Evolutionary conservation across 805 yeast species (phyloP).

Genomic region (Candida jianshihensis): DNA sequence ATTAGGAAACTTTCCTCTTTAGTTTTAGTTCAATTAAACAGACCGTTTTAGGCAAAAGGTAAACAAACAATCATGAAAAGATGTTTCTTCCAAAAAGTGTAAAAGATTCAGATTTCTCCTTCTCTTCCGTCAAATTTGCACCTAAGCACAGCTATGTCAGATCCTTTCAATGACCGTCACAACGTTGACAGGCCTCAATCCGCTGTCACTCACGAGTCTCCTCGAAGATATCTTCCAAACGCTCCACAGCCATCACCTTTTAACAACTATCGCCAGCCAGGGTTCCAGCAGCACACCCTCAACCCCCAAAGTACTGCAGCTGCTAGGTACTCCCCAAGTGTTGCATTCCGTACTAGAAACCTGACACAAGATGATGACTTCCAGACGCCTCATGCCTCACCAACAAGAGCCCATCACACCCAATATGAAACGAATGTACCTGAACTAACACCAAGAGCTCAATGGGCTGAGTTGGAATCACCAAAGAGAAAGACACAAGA

Average conservation of each 20-base stretch:
- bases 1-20: no score
- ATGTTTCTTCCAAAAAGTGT: no score
- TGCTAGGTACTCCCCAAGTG: constrained; percentile 36
- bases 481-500: constrained; percentile 54
- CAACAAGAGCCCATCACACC: constrained; percentile 14
- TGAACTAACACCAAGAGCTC: constrained; percentile 50
- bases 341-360: constrained; percentile 29
- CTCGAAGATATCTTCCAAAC: constrained; percentile 12
- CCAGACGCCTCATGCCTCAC: constrained; percentile 27
- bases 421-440: background rate
- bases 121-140: background rate
- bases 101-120: background rate
- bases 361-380: constrained; percentile 12
- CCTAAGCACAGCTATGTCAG: constrained; percentile 12
- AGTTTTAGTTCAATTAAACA: background rate
- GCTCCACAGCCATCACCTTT: constrained; percentile 1
- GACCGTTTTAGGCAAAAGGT: constrained; percentile 17
- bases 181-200: constrained; percentile 18
- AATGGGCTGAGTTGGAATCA: constrained; percentile 62
- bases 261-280: constrained; percentile 9
- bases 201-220: constrained; percentile 14
- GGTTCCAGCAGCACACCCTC: constrained; percentile 9
- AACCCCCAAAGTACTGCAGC: constrained; percentile 5
- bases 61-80: constrained; percentile 13
- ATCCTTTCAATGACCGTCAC: constrained; percentile 24